Evolutionary conservation across 208 protist species (phyloP), one percentile per base, ranked within the genome.

Genomic region (Angomonas ambiguus): DNA sequence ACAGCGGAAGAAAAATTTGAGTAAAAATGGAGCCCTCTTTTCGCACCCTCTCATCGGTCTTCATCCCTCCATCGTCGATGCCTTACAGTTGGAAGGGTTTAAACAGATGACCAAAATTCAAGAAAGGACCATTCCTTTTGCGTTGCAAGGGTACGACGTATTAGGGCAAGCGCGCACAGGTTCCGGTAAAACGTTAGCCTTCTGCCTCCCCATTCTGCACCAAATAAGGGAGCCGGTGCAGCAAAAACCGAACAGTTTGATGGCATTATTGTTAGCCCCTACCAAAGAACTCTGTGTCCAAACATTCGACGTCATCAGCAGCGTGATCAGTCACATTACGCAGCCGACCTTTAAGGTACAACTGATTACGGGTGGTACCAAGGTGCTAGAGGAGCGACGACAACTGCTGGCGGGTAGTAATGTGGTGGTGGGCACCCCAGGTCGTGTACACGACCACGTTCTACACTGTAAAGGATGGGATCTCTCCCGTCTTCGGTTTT

Each of bases 161-260:
- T 76, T 98, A 24, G 94, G 86, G 1, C 85, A 97, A 65, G 92
- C 96, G 0, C 79, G 96, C 65, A 98, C 96, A 27, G 96, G 96
- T 58, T 96, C 87, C 31, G 96, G 96, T 55, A 98, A 98, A 65
- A 98, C 96, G 3, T 83, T 97, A 22, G 91, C 93, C 41, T 98
- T 98, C 67, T 92, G 83, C 53, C 73, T 98, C 11, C 95, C 96
- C 3, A 90, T 99, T 13, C 75, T 99, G 3, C 93, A 99, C 51
- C 67, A 71, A 18, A 71, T 86, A 24, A 69, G 88, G 55, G 70
- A 74, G 56, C 62, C 85, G 6, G 61, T 85, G 1, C 18, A 55
- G n/a, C 74, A 90, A 38, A 65, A 75, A 25, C 88, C 88, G 1
- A 56, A 77, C 38, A 61, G 67, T 20, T 91, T 82, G 20, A 71